Percentiles rank a stretch among this genome's conserved stretches.
Evolutionary conservation across 306 rosid genomes (phyloP).

Genomic region (Lagenaria siceraria): DNA sequence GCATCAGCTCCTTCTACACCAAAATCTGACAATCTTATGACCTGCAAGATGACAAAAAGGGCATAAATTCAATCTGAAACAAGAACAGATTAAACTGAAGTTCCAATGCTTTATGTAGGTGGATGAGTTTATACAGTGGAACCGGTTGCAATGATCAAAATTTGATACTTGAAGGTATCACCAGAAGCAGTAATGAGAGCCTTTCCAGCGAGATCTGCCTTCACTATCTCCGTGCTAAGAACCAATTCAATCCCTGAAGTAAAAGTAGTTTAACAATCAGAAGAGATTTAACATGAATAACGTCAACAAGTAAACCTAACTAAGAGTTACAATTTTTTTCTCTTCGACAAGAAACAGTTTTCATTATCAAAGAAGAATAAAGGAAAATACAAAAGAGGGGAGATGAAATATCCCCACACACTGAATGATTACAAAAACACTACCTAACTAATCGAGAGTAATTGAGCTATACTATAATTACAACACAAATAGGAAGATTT

Average conservation of each 20-base stretch:
- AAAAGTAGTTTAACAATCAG: conserved; percentile 6
- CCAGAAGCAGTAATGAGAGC: conserved; percentile 55
- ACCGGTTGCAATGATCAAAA: conserved; percentile 78
- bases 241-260: conserved; percentile 73
- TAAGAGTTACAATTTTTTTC: background rate
- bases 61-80: background rate
- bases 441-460: background rate
- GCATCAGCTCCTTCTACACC: conserved; percentile 97
- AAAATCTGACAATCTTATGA: conserved; percentile 67
- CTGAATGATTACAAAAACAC: background rate
- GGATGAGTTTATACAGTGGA: conserved; percentile 49
- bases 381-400: background rate
- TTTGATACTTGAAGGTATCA: conserved; percentile 56
- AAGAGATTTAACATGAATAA: background rate
- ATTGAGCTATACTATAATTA: background rate
- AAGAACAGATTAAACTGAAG: background rate
- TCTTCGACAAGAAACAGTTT: background rate
- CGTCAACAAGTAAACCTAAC: conserved; percentile 1
- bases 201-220: conserved; percentile 64
- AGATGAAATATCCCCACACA: background rate
- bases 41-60: conserved; percentile 21
- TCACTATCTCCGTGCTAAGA: conserved; percentile 76
- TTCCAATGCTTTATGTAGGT: background rate
- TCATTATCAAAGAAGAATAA: background rate
- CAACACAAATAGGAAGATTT: background rate